phyloP scores from a whole-genome alignment of 192 early-diverging fungal species.

The Chytriomyces sp. region DNA sequence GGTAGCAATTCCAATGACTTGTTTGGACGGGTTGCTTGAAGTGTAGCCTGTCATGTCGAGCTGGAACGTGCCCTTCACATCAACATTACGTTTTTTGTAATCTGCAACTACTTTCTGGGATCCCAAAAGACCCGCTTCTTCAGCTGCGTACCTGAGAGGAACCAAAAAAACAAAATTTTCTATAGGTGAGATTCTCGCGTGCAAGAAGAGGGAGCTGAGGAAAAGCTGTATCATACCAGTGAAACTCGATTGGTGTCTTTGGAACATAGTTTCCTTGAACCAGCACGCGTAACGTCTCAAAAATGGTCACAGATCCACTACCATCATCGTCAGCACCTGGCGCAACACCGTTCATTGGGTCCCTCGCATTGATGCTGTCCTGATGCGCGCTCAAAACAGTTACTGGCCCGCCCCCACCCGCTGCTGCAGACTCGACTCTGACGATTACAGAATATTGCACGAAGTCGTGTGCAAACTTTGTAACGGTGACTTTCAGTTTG shows the following conservation, averaged over 20 bases:
- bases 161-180: no score
- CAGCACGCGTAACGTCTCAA: constrained; percentile 82
- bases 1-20: constrained; percentile 74
- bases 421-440: constrained; percentile 63
- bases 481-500: constrained; percentile 54
- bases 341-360: constrained; percentile 74
- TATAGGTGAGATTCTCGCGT: no score
- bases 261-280: constrained; percentile 72
- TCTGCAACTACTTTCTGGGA: constrained; percentile 79
- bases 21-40: constrained; percentile 50
- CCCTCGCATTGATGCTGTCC: constrained; percentile 83
- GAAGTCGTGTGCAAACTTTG: constrained; percentile 82
- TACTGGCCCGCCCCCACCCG: constrained; percentile 10
- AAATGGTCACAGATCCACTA: constrained; percentile 86
- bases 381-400: constrained; percentile 91
- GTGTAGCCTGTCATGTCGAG: constrained; percentile 95
- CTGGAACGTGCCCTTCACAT: constrained; percentile 81
- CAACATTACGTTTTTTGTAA: constrained; percentile 63
- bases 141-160: constrained; percentile 69
- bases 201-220: no score
- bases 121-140: constrained; percentile 78
- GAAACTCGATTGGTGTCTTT: constrained; percentile 84
- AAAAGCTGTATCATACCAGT: constrained; percentile 61
- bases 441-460: constrained; percentile 83
- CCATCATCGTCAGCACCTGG: constrained; percentile 93